These are phyloP conservation scores for Neocucurbitaria cava DNA, from an alignment of 2,329 filamentous ascomycete species.

Conservation along the genomic window DNA sequence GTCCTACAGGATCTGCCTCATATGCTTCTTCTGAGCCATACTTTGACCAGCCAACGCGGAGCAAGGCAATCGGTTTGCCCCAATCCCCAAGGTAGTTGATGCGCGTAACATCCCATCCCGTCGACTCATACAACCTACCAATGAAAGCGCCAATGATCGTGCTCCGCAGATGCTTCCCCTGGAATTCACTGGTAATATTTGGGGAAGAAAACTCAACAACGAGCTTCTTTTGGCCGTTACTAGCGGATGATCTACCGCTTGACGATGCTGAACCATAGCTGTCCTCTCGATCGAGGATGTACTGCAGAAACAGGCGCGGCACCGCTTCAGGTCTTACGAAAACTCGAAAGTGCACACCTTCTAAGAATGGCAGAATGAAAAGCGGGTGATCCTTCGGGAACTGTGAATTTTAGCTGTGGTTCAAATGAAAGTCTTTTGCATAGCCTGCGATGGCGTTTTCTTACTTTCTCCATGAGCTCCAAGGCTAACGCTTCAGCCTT, in stretches of 20 bases:
- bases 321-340: constrained; percentile 69
- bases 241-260: constrained; percentile 29
- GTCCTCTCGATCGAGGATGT: constrained; percentile 62
- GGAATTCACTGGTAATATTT: constrained; percentile 76
- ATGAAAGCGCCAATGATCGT: constrained; percentile 71
- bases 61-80: constrained; percentile 68
- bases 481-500: constrained; percentile 23
- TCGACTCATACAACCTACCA: constrained; percentile 64
- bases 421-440: neutral
- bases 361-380: constrained; percentile 66
- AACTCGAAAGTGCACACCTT: constrained; percentile 71
- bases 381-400: constrained; percentile 73
- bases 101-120: constrained; percentile 67
- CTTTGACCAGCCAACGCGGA: constrained; percentile 70
- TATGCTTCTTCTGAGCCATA: constrained; percentile 72
- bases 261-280: constrained; percentile 64
- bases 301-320: constrained; percentile 66
- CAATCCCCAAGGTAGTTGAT: constrained; percentile 74
- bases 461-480: constrained; percentile 34
- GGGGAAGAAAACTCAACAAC: constrained; percentile 78
- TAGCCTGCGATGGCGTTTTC: neutral
- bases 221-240: constrained; percentile 60
- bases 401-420: constrained; percentile 46
- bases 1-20: constrained; percentile 70
- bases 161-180: constrained; percentile 70